Percentiles rank a stretch among this genome's conserved stretches.
These are phyloP conservation scores for Erythrophleum ivorense DNA, from an alignment of 331 rosid species.

Conservation along the genomic window DNA sequence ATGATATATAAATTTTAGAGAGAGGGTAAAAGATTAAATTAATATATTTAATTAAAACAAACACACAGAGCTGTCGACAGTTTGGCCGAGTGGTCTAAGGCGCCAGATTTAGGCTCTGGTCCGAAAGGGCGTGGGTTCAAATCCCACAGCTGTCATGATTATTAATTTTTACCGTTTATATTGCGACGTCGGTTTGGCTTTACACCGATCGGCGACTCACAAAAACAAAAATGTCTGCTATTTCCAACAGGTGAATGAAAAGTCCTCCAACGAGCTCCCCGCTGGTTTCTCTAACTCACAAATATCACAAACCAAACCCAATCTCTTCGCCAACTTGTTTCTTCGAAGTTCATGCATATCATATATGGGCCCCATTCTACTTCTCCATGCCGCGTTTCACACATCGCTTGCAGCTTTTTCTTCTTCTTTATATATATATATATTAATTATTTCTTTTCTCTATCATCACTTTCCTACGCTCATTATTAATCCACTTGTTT, in stretches of 20 bases:
- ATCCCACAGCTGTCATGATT: slow-evolving; percentile 79
- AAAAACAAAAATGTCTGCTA: no score
- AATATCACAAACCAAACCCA: background rate
- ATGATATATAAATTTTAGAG: no score
- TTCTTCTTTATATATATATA: background rate
- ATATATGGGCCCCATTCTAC: background rate
- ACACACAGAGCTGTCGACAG: background rate
- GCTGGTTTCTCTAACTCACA: background rate
- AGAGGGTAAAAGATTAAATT: no score
- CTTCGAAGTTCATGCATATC: no score
- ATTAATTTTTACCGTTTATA: background rate
- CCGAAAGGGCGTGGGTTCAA: slow-evolving; percentile 93
- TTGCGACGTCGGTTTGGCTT: background rate
- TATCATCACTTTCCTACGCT: background rate
- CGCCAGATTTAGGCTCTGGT: slow-evolving; percentile 83
- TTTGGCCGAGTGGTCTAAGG: slow-evolving; percentile 79
- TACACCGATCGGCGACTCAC: no score
- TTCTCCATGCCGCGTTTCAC: background rate
- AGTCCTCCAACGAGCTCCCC: background rate
- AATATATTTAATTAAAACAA: background rate
- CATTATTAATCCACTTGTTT: background rate
- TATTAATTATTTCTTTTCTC: background rate
- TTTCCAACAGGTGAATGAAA: background rate
- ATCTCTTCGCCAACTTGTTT: background rate
- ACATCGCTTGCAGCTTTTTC: background rate